Base-by-base conservation (phyloP, 2,329 filamentous ascomycete species). In the Trichocomaceae sp. region DNA sequence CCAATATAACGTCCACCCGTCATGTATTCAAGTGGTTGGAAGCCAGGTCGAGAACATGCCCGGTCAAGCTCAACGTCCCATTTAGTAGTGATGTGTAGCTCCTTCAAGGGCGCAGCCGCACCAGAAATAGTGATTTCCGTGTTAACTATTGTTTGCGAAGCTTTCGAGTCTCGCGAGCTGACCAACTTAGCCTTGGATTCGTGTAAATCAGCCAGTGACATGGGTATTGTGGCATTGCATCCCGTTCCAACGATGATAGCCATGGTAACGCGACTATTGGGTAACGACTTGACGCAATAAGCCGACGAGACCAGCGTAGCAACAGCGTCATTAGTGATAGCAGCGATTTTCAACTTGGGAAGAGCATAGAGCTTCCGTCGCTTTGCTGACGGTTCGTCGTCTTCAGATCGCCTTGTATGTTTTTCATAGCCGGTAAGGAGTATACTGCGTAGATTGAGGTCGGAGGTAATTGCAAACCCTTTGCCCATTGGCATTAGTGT, bases 1-100 rank as follows among this genome's bases (percentile, higher is more conserved):
- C 87, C 87, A 3, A 91, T 77, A 65, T 91, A 91, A 41, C 87
- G 78, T 2, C 87, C 87, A 2, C 87, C 82, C 0, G 87, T 90
- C 85, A 92, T 89, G 70, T 91, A 92, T 66, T 93, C 88, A 19
- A 92, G 80, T 0, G 88, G 87, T 60, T 92, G 88, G 62, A 92
- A 90, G 0, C 88, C 87, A 0, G 88, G 86, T 6, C 75, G 76
- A 62, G 88, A 84, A 61, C 84, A 85, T 46, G 83, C 79, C 4
- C 71, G 70, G 61, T 90, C 87, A 5, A 93, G 77, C 56, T 78
- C 72, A 9, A 75, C 71, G 63, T 93, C 88, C 88, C 88, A 92
- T 35, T 72, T 73, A 9, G 81, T 90, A 50, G 88, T 81, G 47
- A 91, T 77, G 12, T 67, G 62, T 20, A 74, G 63, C 22, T 84